Evolutionary conservation across 768 basidiomycete genomes (phyloP), one percentile per base, ranked within the genome.

Genomic region (Polyporus arcularius): DNA sequence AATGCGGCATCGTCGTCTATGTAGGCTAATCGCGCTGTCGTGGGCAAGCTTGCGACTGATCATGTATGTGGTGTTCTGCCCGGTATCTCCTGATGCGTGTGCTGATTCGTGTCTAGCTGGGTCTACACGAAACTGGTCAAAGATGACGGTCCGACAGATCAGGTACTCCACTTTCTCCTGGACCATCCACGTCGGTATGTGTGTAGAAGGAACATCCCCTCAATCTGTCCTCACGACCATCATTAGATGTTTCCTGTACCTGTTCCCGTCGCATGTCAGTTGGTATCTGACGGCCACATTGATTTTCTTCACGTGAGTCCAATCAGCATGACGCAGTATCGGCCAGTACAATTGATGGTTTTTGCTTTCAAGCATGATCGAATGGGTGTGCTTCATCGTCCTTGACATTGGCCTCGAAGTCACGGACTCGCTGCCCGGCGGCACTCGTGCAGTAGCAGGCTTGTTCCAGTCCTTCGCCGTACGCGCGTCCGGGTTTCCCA

Each of bases 201-300:
- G 18, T 2, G 1, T 11, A 7, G 4, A 26, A 26, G 1, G 32
- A 61, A 21, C 21, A 26, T 28, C 12, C n/a, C n/a, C n/a, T 1
- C 39, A 43, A 28, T 2, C 9, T 4, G 8, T n/a, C 32, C 16
- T 38, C 3, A 8, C 41, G 21, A 18, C 21, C 16, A 12, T 7
- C 30, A 26, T 26, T 46, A 83, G 84, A 61, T 85, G 88, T 67
- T 90, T 85, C 66, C 68, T 89, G 26, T 90, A 89, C 70, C 72
- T 90, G 72, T 90, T 91, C 64, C 88, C 88, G 0, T 83, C 85
- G 32, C 88, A 89, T 59, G 89, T 90, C 67, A 90, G 88, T 3
- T 89, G 88, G 86, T 88, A 89, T 61, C 75, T 92, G 8, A 66
- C 85, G 1, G 77, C 86, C 10, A 79, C 81, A 47, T 75, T 90